Evolutionary conservation across 768 basidiomycete genomes (phyloP), one percentile per base, ranked within the genome.

Genomic region (Amanita thiersii): DNA sequence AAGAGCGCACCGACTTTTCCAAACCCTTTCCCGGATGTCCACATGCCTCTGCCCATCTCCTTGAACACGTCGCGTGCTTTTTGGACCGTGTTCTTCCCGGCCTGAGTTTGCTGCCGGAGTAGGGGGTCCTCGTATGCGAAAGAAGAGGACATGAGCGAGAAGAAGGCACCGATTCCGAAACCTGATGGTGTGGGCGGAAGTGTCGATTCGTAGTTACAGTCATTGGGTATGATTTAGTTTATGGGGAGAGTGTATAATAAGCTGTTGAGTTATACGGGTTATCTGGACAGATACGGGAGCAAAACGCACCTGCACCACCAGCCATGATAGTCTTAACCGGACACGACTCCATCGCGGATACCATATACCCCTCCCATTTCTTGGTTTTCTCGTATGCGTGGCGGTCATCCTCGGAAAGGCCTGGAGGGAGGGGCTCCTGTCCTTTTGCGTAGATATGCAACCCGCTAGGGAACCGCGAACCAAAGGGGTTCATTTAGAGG

Each of bases 101-200:
- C 67, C 50, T 75, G 70, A 7, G 70, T 68, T 52, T 77, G 73
- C 36, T 77, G 66, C 23, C 86, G 79, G 25, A 87, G 71, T 33
- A 89, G 65, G 8, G 93, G 92, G 58, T 97, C 93, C 59, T 97
- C 94, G 57, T 96, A 94, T 24, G 85, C 83, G 58, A 98, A 93
- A 20, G 91, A 89, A 14, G 91, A 71, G 24, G 87, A 89, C 94
- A 98, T 97, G 45, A 97, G 72, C 1, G 91, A 90, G 66, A 98
- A 89, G 70, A 97, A 92, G 23, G 84, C 92, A 45, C 94, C 94
- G 31, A 96, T 74, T 8, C 75, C 93, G 51, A 98, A 80, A 35
- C 94, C 93, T 96, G 41, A 14, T 39, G 9, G n/a, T n/a, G n/a
- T n/a, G n/a, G n/a, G n/a, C n/a, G n/a, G n/a, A n/a, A n/a, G n/a